Percentiles rank a stretch among this genome's conserved stretches.
phyloP scores from a whole-genome alignment of 164 flowering plant species.

The Macadamia tetraphylla region DNA sequence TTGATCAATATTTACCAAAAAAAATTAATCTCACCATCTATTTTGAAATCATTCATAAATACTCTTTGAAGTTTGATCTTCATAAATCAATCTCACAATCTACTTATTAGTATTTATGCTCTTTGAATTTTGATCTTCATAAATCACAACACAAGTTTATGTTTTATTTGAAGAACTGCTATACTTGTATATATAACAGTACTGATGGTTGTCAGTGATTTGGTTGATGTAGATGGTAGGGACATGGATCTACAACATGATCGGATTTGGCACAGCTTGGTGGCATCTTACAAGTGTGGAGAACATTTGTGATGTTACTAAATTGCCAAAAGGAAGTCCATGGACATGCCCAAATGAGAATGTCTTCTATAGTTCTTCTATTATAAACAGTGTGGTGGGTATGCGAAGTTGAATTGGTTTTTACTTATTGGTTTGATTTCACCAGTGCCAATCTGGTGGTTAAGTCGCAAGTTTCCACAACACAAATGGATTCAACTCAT shows the following conservation, averaged over 20 bases:
- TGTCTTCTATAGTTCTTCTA: slow-evolving; percentile 37
- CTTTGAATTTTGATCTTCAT: too few species aligned
- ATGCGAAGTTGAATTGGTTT: slow-evolving; percentile 32
- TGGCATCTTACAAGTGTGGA: slow-evolving; percentile 41
- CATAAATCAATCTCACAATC: too few species aligned
- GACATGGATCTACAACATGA: slow-evolving; percentile 38
- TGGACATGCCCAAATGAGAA: slow-evolving; percentile 57
- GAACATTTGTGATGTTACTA: slow-evolving; percentile 34
- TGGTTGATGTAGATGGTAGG: slow-evolving; percentile 40
- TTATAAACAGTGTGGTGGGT: slow-evolving; percentile 43
- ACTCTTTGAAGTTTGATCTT: too few species aligned
- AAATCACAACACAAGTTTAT: too few species aligned
- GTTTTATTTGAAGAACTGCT: not conserved
- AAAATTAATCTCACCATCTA: too few species aligned
- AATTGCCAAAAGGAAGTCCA: slow-evolving; percentile 43
- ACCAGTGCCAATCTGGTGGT: slow-evolving; percentile 44
- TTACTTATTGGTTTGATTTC: slow-evolving; percentile 43
- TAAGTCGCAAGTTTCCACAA: slow-evolving; percentile 35
- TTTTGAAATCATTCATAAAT: too few species aligned
- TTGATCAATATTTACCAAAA: too few species aligned
- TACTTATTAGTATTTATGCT: too few species aligned
- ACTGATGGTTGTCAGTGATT: too few species aligned
- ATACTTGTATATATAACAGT: not conserved
- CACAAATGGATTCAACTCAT: slow-evolving; percentile 51
- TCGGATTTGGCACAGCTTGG: slow-evolving; percentile 50